Evolutionary conservation across 2,329 filamentous ascomycete genomes (phyloP).

Genomic region (Diplodia corticola): DNA sequence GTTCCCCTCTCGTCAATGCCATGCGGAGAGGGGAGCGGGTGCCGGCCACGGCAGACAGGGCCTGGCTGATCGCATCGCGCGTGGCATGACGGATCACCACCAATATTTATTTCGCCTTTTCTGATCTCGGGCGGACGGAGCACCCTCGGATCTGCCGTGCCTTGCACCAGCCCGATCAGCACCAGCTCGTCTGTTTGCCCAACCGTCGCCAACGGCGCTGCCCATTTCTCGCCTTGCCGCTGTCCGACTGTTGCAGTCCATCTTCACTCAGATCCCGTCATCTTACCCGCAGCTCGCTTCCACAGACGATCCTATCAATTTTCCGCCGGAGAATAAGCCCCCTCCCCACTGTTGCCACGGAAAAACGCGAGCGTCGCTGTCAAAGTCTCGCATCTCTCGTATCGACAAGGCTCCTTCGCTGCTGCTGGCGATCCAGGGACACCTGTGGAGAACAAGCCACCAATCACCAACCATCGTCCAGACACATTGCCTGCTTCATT

Average conservation of each 20-base stretch:
- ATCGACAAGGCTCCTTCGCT: background rate
- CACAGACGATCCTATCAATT: constrained; percentile 7
- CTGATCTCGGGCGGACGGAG: background rate
- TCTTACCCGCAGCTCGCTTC: background rate
- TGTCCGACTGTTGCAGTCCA: background rate
- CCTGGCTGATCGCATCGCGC: background rate
- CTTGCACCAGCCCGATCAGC: background rate
- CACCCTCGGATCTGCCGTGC: background rate
- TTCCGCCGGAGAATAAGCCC: background rate
- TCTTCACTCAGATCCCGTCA: background rate
- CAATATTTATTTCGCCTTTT: background rate
- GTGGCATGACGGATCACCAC: constrained; percentile 1
- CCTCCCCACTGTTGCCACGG: background rate
- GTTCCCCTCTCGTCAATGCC: background rate
- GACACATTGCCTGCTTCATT: background rate
- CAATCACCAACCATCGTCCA: background rate
- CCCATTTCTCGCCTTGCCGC: background rate
- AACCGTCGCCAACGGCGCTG: background rate
- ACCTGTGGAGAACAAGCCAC: background rate
- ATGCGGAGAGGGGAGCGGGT: background rate
- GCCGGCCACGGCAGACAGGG: background rate
- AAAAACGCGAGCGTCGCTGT: background rate
- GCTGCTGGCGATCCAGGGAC: background rate
- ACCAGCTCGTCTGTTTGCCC: background rate
- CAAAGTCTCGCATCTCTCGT: background rate